phyloP scores from a whole-genome alignment of 306 rosid genomes.

The peach (Prunus persica) region DNA sequence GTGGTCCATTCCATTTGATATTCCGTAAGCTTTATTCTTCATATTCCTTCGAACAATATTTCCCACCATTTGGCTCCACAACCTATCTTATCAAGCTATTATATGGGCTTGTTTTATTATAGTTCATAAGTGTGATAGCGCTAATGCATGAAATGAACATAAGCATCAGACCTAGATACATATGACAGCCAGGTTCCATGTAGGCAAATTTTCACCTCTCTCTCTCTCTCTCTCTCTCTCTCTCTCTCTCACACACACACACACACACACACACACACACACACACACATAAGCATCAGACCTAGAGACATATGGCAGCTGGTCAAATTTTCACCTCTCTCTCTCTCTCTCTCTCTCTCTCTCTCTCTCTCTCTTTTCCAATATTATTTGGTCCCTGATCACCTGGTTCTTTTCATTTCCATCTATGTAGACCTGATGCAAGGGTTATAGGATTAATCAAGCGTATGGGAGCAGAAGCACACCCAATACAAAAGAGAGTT shows the following conservation, averaged over 20 bases:
- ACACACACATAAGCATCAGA: not conserved
- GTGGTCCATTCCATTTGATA: constrained; percentile 16
- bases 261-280: too few relatives aligned
- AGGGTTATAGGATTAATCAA: constrained; percentile 74
- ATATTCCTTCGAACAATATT: not conserved
- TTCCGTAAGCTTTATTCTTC: not conserved
- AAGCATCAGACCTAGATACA: not conserved
- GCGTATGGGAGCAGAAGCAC: constrained; percentile 62
- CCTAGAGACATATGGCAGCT: not conserved
- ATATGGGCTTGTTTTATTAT: not conserved
- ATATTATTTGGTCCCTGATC: constrained; percentile 10
- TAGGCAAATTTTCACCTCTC: not conserved
- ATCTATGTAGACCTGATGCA: constrained; percentile 63
- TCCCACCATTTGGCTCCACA: not conserved
- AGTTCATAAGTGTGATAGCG: not conserved
- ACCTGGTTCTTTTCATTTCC: constrained; percentile 13
- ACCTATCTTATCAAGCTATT: not conserved
- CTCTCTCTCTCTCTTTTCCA: not conserved
- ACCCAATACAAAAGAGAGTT: constrained; percentile 74
- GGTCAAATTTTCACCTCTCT: not conserved
- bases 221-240: too few relatives aligned
- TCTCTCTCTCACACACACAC: not conserved
- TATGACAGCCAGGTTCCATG: not conserved
- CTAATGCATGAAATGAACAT: constrained; percentile 1
- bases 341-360: not conserved